phyloP scores from a whole-genome alignment of 306 rosid species.

The Hippophae tibetana region DNA sequence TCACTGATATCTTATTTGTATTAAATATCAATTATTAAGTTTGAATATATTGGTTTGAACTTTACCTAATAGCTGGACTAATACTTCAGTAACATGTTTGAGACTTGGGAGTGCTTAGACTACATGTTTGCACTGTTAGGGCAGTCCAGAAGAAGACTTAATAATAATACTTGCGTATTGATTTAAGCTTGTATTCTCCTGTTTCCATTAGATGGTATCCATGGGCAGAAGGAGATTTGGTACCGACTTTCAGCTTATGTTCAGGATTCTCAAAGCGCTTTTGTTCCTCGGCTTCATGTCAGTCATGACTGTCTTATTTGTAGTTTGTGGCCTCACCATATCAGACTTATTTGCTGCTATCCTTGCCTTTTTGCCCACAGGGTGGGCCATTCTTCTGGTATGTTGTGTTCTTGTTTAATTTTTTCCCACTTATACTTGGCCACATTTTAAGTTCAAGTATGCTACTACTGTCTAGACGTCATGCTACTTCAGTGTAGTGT shows the following conservation, averaged over 20 bases:
- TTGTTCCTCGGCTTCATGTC: conserved; percentile 84
- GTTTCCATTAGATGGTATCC: conserved; percentile 60
- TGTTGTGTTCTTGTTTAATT: conserved; percentile 11
- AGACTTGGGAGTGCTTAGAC: too few relatives aligned
- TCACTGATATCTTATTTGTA: conserved; percentile 1
- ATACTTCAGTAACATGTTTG: too few relatives aligned
- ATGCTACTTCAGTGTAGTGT: too few relatives aligned
- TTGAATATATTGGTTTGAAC: too few relatives aligned
- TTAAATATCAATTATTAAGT: too few relatives aligned
- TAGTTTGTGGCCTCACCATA: conserved; percentile 70
- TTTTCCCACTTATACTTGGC: background rate
- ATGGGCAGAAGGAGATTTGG: conserved; percentile 88
- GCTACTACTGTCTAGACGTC: too few relatives aligned
- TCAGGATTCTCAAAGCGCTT: conserved; percentile 85
- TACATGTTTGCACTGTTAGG: too few relatives aligned
- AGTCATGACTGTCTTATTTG: conserved; percentile 81
- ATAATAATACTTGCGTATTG: background rate
- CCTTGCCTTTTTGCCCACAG: conserved; percentile 87
- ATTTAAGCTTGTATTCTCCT: background rate
- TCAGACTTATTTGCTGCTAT: conserved; percentile 81
- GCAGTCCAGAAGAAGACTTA: background rate
- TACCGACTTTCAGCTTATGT: conserved; percentile 85
- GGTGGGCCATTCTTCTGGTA: conserved; percentile 89
- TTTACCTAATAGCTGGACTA: too few relatives aligned
- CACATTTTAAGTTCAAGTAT: too few relatives aligned